These are phyloP conservation scores for Suhomyces canberraensis DNA, from an alignment of 805 yeast species.

Conservation along the genomic window DNA sequence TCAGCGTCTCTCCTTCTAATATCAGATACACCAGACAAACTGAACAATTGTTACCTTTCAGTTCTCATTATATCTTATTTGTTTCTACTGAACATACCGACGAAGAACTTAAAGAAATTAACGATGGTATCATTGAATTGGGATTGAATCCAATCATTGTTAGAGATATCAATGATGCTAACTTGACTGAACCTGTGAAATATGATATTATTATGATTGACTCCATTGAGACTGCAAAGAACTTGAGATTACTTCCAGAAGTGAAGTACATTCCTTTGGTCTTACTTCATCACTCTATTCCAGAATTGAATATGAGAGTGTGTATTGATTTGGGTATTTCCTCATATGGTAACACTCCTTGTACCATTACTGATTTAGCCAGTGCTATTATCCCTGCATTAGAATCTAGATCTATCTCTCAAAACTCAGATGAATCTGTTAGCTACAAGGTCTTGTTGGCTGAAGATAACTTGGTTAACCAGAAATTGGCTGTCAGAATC, in stretches of 20 bases:
- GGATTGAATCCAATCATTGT: slow-evolving; percentile 64
- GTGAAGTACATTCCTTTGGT: slow-evolving; percentile 85
- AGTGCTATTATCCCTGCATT: slow-evolving; percentile 81
- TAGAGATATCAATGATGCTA: slow-evolving; percentile 53
- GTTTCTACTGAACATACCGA: slow-evolving; percentile 62
- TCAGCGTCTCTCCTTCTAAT: slow-evolving; percentile 71
- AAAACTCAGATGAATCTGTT: slow-evolving; percentile 73
- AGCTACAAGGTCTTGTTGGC: slow-evolving; percentile 75
- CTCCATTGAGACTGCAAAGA: slow-evolving; percentile 69
- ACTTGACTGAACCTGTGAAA: slow-evolving; percentile 52
- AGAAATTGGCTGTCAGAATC: slow-evolving; percentile 80
- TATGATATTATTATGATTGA: slow-evolving; percentile 84
- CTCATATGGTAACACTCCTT: slow-evolving; percentile 85
- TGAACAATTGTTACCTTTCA: slow-evolving; percentile 69
- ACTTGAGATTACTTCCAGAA: slow-evolving; percentile 65
- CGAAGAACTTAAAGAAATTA: slow-evolving; percentile 49
- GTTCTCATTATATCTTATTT: slow-evolving; percentile 65
- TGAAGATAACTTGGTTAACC: slow-evolving; percentile 85
- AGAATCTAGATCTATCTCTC: slow-evolving; percentile 77
- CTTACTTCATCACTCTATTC: slow-evolving; percentile 68
- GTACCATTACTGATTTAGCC: slow-evolving; percentile 76
- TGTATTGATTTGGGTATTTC: slow-evolving; percentile 86
- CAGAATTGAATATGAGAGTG: slow-evolving; percentile 73
- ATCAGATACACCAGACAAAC: slow-evolving; percentile 60
- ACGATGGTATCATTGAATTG: slow-evolving; percentile 48